Base-by-base conservation (phyloP, 148 eudicot species). In the Silene conica region DNA sequence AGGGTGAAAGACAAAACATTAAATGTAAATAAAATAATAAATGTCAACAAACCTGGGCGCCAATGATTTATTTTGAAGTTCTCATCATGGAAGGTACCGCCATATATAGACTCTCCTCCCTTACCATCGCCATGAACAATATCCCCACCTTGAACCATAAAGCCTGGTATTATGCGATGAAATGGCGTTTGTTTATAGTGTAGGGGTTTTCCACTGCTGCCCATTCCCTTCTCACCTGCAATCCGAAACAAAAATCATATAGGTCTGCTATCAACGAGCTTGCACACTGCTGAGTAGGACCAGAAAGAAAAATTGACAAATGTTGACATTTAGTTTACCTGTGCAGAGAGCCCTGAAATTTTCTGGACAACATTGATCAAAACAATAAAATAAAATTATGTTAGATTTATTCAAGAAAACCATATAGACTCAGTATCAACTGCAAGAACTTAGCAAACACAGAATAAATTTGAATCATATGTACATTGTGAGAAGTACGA, bases 111-210 rank as follows among this genome's bases (percentile, higher is more conserved):
- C 78, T 84, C 89, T 23, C 92, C 89, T 58, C 98, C 96, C 84
- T 77, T 90, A 22, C 97, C 97, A 71, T 95, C 86, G 31, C 92
- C 89, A 73, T 63, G 73, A 66, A 80, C 83, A 73, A 86, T 90
- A 81, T 95, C 98, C 65, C 98, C 98, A 8, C 97, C 98, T 83
- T 95, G 98, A 76, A 88, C 87, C 98, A 95, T 92, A 84, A 92
- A 92, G 59, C 97, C 98, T 0, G 97, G 96, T 71, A 95, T 95
- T 72, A 95, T 85, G 52, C 97, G 92, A 85, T 95, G 98, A 76
- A 95, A 86, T 68, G 92, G 93, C 23, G 90, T 94, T 68, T 81
- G 81, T 74, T 92, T 92, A 69, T 90, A 92, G 77, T 86, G 98
- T n/a, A 92, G 89, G 70, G 89, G 77, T 82, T 83, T 87, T 9